These are phyloP conservation scores for Penicillium decumbens DNA, from an alignment of 2,329 filamentous ascomycete genomes.

Conservation along the genomic window DNA sequence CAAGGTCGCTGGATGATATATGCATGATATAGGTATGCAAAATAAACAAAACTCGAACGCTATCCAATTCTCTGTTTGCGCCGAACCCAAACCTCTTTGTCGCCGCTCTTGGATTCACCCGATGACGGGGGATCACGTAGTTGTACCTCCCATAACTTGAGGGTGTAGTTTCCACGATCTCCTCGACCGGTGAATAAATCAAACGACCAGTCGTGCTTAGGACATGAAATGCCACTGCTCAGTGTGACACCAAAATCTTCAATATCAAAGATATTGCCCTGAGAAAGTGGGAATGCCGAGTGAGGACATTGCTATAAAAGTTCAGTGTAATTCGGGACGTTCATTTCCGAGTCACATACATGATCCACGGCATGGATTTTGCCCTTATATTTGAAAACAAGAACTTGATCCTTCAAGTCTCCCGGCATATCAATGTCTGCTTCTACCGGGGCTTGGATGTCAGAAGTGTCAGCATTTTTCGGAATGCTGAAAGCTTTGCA, in stretches of 20 bases:
- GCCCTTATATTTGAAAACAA: slow-evolving; percentile 61
- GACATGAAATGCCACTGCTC: slow-evolving; percentile 58
- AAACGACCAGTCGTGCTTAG: slow-evolving; percentile 68
- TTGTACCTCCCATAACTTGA: slow-evolving; percentile 62
- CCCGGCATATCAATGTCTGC: slow-evolving; percentile 34
- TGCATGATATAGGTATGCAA: neutral
- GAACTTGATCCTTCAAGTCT: slow-evolving; percentile 55
- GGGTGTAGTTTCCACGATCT: slow-evolving; percentile 59
- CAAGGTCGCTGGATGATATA: neutral
- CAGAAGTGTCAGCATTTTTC: slow-evolving; percentile 27
- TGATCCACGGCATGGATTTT: slow-evolving; percentile 66
- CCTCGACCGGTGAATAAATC: slow-evolving; percentile 60
- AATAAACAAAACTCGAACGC: neutral
- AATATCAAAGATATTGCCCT: slow-evolving; percentile 62
- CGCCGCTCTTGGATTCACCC: slow-evolving; percentile 2
- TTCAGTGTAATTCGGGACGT: slow-evolving; percentile 1
- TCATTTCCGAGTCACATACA: slow-evolving; percentile 39
- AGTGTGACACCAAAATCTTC: slow-evolving; percentile 60
- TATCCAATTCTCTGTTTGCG: slow-evolving; percentile 33
- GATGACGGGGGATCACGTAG: slow-evolving; percentile 36
- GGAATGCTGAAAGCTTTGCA: slow-evolving; percentile 58
- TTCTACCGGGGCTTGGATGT: slow-evolving; percentile 25
- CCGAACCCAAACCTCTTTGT: slow-evolving; percentile 36
- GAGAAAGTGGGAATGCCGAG: slow-evolving; percentile 61
- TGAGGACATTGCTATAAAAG: slow-evolving; percentile 59